Conservation (phyloP, 306 rosid genomes). For the Macrotyloma uniflorum region DNA sequence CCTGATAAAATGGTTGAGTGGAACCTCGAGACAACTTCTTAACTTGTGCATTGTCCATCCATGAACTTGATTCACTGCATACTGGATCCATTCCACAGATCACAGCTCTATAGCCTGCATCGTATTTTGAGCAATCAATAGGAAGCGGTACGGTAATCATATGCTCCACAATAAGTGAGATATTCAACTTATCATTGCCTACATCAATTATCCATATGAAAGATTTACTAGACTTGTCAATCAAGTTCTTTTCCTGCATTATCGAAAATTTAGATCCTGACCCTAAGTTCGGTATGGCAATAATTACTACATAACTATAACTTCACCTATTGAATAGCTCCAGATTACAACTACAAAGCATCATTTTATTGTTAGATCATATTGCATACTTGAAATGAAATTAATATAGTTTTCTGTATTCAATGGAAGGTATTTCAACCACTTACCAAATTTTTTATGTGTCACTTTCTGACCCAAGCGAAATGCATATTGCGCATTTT, state of each 20-base stretch:
- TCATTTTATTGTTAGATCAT: neutral
- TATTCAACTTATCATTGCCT: constrained; percentile 13
- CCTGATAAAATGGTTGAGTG: constrained; percentile 92
- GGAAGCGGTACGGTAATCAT: constrained; percentile 1
- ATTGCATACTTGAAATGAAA: constrained; percentile 18
- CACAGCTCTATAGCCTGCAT: constrained; percentile 80
- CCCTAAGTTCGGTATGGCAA: constrained; percentile 21
- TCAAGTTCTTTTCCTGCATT: neutral
- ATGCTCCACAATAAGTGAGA: constrained; percentile 7
- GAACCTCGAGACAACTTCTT: constrained; percentile 73
- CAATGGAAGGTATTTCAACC: constrained; percentile 19
- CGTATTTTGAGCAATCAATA: constrained; percentile 30
- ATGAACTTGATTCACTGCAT: constrained; percentile 86
- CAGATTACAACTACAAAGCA: constrained; percentile 10
- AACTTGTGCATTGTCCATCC: constrained; percentile 93
- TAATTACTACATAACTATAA: constrained; percentile 33
- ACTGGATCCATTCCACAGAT: constrained; percentile 97
- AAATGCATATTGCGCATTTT: constrained; percentile 74
- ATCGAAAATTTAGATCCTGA: neutral
- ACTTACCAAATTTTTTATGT: constrained; percentile 72
- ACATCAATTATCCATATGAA: neutral
- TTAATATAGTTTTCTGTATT: constrained; percentile 18
- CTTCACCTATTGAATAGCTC: neutral
- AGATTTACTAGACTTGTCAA: constrained; percentile 7
- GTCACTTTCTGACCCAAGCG: constrained; percentile 91